Evolutionary conservation across 2,329 filamentous ascomycete species (phyloP), one percentile per base, ranked within the genome.

Genomic region (Gnomoniopsis smithogilvyi): DNA sequence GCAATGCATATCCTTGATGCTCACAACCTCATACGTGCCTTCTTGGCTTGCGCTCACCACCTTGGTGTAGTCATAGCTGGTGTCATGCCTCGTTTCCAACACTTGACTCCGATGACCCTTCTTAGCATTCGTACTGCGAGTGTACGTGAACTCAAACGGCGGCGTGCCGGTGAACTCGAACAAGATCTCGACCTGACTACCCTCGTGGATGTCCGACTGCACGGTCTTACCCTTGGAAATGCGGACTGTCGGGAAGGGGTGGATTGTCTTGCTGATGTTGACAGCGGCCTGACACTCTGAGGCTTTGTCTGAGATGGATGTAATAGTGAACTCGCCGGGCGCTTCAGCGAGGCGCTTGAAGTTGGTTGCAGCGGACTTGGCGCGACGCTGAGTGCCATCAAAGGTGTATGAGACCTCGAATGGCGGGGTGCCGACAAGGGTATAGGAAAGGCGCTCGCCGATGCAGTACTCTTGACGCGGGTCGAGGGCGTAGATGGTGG

Each of bases 81-180:
- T 81, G 67, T 97, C 93, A 65, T 95, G 92, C 66, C 91, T 86
- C 64, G 96, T 97, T 76, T 99, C 96, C 19, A 99, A 80, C 36
- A 99, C 84, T 67, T 87, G 82, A 41, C 88, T 86, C 69, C 87
- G 90, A 72, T 92, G 90, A 1, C 89, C 89, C 76, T 88, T 92
- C 60, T 83, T 89, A n/a, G 87, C 87, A 70, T 96, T 96, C 48
- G 91, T 91, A 73, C 89, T 95, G 62, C 95, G 84, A 21, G 92
- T 98, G 73, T 96, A 98, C 59, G 94, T 97, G 71, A 98, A 99
- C 74, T 98, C 95, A 69, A 99, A 99, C 1, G 95, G 95, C 62
- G 95, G 92, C 6, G 91, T 93, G 58, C 96, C 95, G 78, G 90
- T 93, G 75, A 99, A 99, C 68, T 96, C 91, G 67, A 99, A 98